phyloP scores from a whole-genome alignment of 495 filamentous ascomycete genomes.

The Trichocladium antarcticum region DNA sequence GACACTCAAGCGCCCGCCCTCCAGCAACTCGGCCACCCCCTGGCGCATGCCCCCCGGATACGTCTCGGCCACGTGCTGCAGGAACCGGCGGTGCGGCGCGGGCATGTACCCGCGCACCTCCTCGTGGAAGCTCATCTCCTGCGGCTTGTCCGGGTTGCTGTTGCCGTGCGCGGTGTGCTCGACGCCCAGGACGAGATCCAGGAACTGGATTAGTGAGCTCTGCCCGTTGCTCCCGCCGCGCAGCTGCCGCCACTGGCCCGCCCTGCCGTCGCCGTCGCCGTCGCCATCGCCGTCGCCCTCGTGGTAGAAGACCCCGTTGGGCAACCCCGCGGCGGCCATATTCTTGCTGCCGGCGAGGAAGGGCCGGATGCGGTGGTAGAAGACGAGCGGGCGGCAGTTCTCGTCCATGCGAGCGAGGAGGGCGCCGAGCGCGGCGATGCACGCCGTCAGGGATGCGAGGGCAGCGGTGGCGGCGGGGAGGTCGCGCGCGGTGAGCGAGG shows the following conservation, averaged over 20 bases:
- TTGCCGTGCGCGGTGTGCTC: slow-evolving; percentile 70
- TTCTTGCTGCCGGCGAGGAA: slow-evolving; percentile 94
- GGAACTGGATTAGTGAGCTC: slow-evolving; percentile 88
- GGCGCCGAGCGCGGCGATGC: slow-evolving; percentile 56
- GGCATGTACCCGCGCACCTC: slow-evolving; percentile 95
- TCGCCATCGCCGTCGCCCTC: slow-evolving; percentile 52
- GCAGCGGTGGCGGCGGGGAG: slow-evolving; percentile 49
- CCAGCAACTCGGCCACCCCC: slow-evolving; percentile 8
- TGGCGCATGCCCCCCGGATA: slow-evolving; percentile 12
- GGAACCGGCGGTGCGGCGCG: slow-evolving; percentile 66
- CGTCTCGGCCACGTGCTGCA: slow-evolving; percentile 59
- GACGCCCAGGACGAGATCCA: slow-evolving; percentile 82
- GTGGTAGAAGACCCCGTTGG: slow-evolving; percentile 77
- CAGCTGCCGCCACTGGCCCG: slow-evolving; percentile 59
- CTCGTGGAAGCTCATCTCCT: slow-evolving; percentile 77
- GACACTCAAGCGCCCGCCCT: slow-evolving; percentile 3
- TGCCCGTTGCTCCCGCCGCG: slow-evolving; percentile 92
- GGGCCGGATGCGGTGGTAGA: slow-evolving; percentile 86
- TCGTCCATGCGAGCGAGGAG: slow-evolving; percentile 79
- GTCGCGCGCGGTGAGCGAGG: slow-evolving; percentile 47
- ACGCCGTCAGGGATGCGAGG: slow-evolving; percentile 53
- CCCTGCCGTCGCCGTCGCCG: slow-evolving; percentile 8
- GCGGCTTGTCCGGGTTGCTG: slow-evolving; percentile 59
- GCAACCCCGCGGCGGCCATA: slow-evolving; percentile 83
- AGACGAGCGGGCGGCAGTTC: slow-evolving; percentile 77